Evolutionary conservation across 73 alveolate species (phyloP).

Genomic region (Paramecium biaurelia): DNA sequence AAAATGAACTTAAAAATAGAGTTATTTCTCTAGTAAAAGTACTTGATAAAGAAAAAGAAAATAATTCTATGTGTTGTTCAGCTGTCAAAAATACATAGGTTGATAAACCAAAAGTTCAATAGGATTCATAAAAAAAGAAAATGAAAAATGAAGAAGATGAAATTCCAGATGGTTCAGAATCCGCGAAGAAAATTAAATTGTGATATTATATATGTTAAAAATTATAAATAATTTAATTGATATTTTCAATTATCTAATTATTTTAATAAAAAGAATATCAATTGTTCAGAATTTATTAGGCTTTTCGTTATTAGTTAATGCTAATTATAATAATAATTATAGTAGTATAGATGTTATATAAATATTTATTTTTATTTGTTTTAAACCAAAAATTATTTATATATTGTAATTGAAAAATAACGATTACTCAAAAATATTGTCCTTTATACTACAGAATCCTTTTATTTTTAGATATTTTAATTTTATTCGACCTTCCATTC

Average conservation of each 20-base stretch:
- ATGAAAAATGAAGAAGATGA: constrained; percentile 6
- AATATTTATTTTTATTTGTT: too few species aligned
- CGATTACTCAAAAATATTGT: too few species aligned
- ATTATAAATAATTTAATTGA: background rate
- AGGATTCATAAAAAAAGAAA: background rate
- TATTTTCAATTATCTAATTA: background rate
- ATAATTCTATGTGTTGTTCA: background rate
- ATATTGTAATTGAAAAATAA: too few species aligned
- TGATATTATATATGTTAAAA: background rate
- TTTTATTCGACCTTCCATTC: too few species aligned
- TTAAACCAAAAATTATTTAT: too few species aligned
- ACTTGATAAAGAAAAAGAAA: constrained; percentile 88
- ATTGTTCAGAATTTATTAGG: background rate
- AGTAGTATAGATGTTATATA: background rate
- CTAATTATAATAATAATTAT: background rate
- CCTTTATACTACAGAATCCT: too few species aligned
- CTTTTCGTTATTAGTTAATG: too few species aligned
- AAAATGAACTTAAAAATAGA: constrained; percentile 93
- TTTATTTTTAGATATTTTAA: too few species aligned
- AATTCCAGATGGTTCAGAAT: background rate
- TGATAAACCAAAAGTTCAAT: background rate
- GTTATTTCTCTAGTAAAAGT: constrained; percentile 91
- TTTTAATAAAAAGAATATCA: background rate
- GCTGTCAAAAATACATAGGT: background rate
- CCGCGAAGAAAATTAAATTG: background rate